Percentiles rank a stretch among this genome's conserved stretches.
Conservation (phyloP, 768 basidiomycete species). For the Termitomyces sp. region DNA sequence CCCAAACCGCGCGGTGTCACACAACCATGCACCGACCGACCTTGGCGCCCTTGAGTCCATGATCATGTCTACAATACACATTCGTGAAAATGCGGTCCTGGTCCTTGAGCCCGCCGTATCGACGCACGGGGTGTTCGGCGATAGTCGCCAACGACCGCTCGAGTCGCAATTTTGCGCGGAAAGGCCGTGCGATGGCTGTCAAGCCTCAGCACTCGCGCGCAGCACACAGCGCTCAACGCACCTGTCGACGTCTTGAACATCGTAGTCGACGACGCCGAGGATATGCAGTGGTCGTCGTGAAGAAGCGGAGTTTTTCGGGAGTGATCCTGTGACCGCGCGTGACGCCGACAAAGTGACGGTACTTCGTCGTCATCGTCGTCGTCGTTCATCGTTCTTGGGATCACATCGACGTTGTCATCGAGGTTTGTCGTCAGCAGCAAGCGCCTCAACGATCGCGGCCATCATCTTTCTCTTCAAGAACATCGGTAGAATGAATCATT, state of each 20-base stretch:
- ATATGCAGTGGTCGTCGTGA: conserved; percentile 29
- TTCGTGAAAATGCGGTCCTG: conserved; percentile 95
- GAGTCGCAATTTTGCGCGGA: conserved; percentile 30
- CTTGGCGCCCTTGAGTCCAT: conserved; percentile 88
- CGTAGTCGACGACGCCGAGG: conserved; percentile 30
- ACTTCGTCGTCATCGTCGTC: neutral
- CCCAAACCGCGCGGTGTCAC: neutral
- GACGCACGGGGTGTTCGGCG: conserved; percentile 79
- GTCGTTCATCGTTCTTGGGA: conserved; percentile 75
- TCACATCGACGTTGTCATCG: conserved; percentile 90
- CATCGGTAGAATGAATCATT: too few species aligned
- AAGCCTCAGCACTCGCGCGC: neutral
- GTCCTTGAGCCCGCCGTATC: conserved; percentile 92
- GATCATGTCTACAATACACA: conserved; percentile 82
- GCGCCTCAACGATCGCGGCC: too few species aligned
- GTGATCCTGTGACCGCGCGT: conserved; percentile 5
- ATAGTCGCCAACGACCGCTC: conserved; percentile 63
- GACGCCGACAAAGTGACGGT: conserved; percentile 1
- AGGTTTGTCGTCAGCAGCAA: too few species aligned
- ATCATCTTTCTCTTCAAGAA: too few species aligned
- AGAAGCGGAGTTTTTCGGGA: conserved; percentile 18
- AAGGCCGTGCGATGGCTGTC: conserved; percentile 22
- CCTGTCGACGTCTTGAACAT: conserved; percentile 27
- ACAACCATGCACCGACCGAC: conserved; percentile 36
- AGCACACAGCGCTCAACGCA: conserved; percentile 12